phyloP scores from a whole-genome alignment of 2,329 filamentous ascomycete species.

The Alternaria conjuncta region DNA sequence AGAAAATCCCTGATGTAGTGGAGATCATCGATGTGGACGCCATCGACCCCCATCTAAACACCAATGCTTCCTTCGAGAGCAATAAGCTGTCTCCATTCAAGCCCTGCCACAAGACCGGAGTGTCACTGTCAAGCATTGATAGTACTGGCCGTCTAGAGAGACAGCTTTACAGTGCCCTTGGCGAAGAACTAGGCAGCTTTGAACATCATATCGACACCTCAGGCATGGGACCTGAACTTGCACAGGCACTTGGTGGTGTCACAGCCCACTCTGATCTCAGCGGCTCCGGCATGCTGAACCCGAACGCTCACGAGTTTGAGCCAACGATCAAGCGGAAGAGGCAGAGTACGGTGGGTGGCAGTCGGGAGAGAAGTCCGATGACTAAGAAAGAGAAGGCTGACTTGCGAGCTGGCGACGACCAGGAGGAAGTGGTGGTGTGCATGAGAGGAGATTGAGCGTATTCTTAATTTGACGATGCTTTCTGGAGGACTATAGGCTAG shows the following conservation, averaged over 20 bases:
- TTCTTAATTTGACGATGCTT: background rate
- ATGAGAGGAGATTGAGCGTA: constrained; percentile 3
- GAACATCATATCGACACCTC: constrained; percentile 18
- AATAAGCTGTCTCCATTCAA: constrained; percentile 22
- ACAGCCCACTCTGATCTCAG: constrained; percentile 3
- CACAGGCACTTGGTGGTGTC: constrained; percentile 8
- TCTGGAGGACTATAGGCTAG: background rate
- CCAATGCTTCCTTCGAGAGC: constrained; percentile 1
- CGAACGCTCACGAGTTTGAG: constrained; percentile 19
- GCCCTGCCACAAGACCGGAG: constrained; percentile 28
- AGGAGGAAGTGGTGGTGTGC: background rate
- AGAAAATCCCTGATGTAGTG: constrained; percentile 3
- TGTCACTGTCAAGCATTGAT: constrained; percentile 35
- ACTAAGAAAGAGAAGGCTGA: constrained; percentile 34
- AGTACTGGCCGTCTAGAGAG: constrained; percentile 37
- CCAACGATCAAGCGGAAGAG: constrained; percentile 38
- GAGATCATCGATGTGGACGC: constrained; percentile 34
- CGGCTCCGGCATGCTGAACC: constrained; percentile 3
- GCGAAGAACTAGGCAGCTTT: constrained; percentile 38
- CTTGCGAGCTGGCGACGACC: background rate
- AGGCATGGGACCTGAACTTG: constrained; percentile 22
- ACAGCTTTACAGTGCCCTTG: constrained; percentile 40
- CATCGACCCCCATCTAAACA: constrained; percentile 17
- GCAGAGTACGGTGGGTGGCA: constrained; percentile 25
- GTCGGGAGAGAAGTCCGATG: constrained; percentile 26